Evolutionary conservation across 257 asterid species (phyloP).

Genomic region (Salvia splendens): DNA sequence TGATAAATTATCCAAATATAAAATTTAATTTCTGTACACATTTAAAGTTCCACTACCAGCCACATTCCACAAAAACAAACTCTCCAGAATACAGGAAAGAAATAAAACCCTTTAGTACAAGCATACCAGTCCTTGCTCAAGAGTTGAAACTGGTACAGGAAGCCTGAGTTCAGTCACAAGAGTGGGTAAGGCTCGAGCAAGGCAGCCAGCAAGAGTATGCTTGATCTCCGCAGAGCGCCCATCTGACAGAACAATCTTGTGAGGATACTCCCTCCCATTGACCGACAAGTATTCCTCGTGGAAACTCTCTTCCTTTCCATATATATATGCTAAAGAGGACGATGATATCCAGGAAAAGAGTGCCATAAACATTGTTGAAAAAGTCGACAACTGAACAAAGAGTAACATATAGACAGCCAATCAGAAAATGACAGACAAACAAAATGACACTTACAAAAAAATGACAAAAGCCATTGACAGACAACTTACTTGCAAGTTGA

Average conservation of each 20-base stretch:
- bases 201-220: constrained; percentile 78
- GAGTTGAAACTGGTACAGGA: constrained; percentile 68
- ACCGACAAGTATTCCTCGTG: constrained; percentile 67
- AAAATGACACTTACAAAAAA: background rate
- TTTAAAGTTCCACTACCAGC: constrained; percentile 1
- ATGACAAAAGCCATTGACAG: background rate
- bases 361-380: constrained; percentile 79
- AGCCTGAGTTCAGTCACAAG: constrained; percentile 79
- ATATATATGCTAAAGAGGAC: constrained; percentile 84
- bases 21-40: background rate
- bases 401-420: constrained; percentile 20
- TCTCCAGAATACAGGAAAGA: background rate
- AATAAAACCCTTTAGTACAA: constrained; percentile 9
- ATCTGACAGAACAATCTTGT: constrained; percentile 54
- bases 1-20: background rate
- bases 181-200: constrained; percentile 84
- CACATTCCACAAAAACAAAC: constrained; percentile 5
- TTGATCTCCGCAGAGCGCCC: constrained; percentile 83
- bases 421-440: constrained; percentile 14
- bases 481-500: constrained; percentile 65
- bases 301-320: constrained; percentile 71
- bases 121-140: constrained; percentile 83
- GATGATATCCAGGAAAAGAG: constrained; percentile 87
- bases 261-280: constrained; percentile 87
- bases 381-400: constrained; percentile 77